Evolutionary conservation across 345 rosid genomes (phyloP).

Genomic region (Rhodamnia argentea): DNA sequence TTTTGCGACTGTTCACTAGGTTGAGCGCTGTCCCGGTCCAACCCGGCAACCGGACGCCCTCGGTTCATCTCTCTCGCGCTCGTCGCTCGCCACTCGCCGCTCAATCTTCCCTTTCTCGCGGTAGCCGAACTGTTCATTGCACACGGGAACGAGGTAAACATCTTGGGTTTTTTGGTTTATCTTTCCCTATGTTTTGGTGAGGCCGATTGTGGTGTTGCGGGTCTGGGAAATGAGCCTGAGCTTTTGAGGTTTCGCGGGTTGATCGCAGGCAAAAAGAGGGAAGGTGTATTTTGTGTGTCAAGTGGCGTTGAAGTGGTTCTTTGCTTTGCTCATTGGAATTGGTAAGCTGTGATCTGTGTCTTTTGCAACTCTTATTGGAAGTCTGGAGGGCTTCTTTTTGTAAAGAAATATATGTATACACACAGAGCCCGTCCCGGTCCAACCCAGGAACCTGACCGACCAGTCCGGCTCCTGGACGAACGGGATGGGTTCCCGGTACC

Average conservation of each 20-base stretch:
- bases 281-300: slow-evolving; percentile 58
- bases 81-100: too few species aligned
- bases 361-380: background rate
- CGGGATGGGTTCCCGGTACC: background rate
- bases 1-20: background rate
- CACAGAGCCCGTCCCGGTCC: background rate
- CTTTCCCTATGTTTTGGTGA: too few species aligned
- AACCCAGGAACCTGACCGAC: background rate
- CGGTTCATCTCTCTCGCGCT: too few species aligned
- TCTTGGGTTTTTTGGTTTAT: too few species aligned
- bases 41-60: too few species aligned
- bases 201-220: background rate
- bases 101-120: too few species aligned
- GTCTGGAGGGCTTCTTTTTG: background rate
- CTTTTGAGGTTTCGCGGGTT: background rate
- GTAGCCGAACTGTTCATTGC: too few species aligned
- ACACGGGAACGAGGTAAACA: too few species aligned
- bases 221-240: background rate
- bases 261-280: slow-evolving; percentile 71
- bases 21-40: background rate
- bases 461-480: too few species aligned
- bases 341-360: slow-evolving; percentile 22
- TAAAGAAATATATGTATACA: too few species aligned
- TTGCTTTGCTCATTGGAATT: slow-evolving; percentile 79
- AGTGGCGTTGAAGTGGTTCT: slow-evolving; percentile 82